A percentile compares a stretch with the other conserved stretches of the same genome.
Evolutionary conservation across 192 early-diverging fungal species (phyloP).

Genomic region (Backusella tarrabulga): DNA sequence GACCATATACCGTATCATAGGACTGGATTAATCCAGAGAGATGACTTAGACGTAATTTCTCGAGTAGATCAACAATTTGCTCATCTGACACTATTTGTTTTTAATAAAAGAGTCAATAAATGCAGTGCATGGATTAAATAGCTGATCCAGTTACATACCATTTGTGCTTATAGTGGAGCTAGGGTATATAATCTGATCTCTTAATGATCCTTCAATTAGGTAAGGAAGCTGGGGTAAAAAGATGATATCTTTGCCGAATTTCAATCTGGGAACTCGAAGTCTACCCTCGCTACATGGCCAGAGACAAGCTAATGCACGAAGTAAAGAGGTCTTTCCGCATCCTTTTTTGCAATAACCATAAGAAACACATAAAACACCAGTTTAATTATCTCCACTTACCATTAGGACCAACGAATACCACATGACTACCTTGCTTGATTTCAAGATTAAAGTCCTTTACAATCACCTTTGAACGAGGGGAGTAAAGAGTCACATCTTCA

Average conservation of each 20-base stretch:
- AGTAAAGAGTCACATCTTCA: conserved; percentile 32
- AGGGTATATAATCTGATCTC: conserved; percentile 67
- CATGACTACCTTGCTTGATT: conserved; percentile 53
- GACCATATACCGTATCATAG: conserved; percentile 43
- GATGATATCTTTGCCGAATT: conserved; percentile 43
- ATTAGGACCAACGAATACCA: conserved; percentile 73
- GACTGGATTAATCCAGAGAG: conserved; percentile 34
- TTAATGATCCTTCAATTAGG: conserved; percentile 57
- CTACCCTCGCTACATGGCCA: conserved; percentile 63
- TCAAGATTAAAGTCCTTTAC: conserved; percentile 44
- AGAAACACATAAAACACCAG: not conserved
- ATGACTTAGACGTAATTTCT: conserved; percentile 39
- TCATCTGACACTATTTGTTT: conserved; percentile 41
- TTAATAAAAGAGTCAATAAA: conserved; percentile 4
- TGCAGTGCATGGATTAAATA: not conserved
- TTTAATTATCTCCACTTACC: conserved; percentile 43
- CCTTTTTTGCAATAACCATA: conserved; percentile 23
- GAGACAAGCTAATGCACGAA: conserved; percentile 74
- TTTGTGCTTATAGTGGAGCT: conserved; percentile 25
- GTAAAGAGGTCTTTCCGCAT: conserved; percentile 78
- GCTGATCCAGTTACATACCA: not conserved
- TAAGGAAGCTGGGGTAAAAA: conserved; percentile 73
- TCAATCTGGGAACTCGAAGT: conserved; percentile 19
- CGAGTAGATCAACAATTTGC: conserved; percentile 37
- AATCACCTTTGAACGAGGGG: conserved; percentile 37